Conservation (phyloP, 768 basidiomycete genomes). For the Russula brevipes region DNA sequence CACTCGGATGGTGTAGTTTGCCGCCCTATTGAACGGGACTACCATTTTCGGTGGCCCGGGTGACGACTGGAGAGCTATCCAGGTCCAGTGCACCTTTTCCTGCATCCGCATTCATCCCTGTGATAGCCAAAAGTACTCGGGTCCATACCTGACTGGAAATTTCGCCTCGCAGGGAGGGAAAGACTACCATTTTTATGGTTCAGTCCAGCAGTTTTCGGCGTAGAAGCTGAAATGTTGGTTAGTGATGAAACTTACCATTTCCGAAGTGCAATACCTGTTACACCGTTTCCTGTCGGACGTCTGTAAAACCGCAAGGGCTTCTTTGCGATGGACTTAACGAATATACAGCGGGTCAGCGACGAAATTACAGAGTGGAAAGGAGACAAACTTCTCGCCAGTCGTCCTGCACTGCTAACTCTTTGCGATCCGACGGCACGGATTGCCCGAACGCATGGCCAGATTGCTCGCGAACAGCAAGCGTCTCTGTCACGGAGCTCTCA, state of each 20-base stretch:
- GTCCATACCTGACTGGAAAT: conserved; percentile 1
- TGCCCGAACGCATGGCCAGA: not conserved
- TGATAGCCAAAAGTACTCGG: not conserved
- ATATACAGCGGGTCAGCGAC: not conserved
- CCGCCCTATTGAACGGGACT: not conserved
- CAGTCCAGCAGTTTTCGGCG: not conserved
- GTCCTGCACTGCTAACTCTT: not conserved
- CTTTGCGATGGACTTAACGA: conserved; percentile 9
- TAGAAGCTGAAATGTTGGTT: conserved; percentile 2
- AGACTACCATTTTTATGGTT: not conserved
- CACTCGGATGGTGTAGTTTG: conserved; percentile 19
- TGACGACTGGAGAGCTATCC: conserved; percentile 5
- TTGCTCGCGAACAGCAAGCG: not conserved
- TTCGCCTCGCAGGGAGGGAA: not conserved
- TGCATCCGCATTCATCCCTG: not conserved
- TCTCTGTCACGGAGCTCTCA: conserved; percentile 10
- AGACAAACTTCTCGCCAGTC: conserved; percentile 16
- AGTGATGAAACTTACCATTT: not conserved
- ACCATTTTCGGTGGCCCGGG: not conserved
- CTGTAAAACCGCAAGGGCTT: conserved; percentile 11
- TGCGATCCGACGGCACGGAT: not conserved
- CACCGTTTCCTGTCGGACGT: conserved; percentile 4
- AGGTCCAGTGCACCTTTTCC: conserved; percentile 13
- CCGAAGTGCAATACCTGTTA: not conserved
- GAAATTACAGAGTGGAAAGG: not conserved